A percentile compares a stretch with the other conserved stretches of the same genome.
Evolutionary conservation across 352 stramenopile species (phyloP).

Genomic region (Halophytophthora polymorphica): DNA sequence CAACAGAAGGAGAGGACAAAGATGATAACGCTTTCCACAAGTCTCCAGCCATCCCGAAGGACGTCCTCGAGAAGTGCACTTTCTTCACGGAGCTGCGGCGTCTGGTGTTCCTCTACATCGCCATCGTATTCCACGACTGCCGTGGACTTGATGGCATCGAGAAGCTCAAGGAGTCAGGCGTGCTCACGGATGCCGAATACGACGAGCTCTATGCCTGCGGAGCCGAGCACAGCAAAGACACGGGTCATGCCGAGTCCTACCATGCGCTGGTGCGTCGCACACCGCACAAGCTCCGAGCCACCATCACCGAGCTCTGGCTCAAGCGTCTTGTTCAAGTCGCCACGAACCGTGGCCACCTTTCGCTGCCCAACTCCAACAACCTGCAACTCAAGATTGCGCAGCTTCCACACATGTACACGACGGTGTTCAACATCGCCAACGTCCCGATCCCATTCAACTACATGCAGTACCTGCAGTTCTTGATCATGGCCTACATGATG

Average conservation of each 20-base stretch:
- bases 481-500: slow-evolving; percentile 71
- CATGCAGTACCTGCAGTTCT: slow-evolving; percentile 75
- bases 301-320: slow-evolving; percentile 78
- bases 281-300: slow-evolving; percentile 67
- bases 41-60: slow-evolving; percentile 35
- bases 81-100: slow-evolving; percentile 76
- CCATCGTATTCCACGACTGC: slow-evolving; percentile 79
- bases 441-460: slow-evolving; percentile 87
- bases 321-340: slow-evolving; percentile 72
- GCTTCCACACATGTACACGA: slow-evolving; percentile 72
- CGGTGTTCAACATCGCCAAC: slow-evolving; percentile 83
- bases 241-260: slow-evolving; percentile 39
- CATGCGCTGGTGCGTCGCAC: slow-evolving; percentile 55
- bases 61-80: slow-evolving; percentile 69
- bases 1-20: slow-evolving; percentile 7
- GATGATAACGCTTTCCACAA: slow-evolving; percentile 12
- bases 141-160: slow-evolving; percentile 68
- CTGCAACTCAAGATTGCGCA: slow-evolving; percentile 66
- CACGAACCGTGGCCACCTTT: slow-evolving; percentile 56
- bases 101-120: slow-evolving; percentile 81
- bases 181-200: slow-evolving; percentile 64
- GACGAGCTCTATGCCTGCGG: slow-evolving; percentile 71
- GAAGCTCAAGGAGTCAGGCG: slow-evolving; percentile 49
- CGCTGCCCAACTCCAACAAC: slow-evolving; percentile 46
- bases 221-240: slow-evolving; percentile 45